Evolutionary conservation across 257 asterid species (phyloP).

Genomic region (Thymus mandschuricus): DNA sequence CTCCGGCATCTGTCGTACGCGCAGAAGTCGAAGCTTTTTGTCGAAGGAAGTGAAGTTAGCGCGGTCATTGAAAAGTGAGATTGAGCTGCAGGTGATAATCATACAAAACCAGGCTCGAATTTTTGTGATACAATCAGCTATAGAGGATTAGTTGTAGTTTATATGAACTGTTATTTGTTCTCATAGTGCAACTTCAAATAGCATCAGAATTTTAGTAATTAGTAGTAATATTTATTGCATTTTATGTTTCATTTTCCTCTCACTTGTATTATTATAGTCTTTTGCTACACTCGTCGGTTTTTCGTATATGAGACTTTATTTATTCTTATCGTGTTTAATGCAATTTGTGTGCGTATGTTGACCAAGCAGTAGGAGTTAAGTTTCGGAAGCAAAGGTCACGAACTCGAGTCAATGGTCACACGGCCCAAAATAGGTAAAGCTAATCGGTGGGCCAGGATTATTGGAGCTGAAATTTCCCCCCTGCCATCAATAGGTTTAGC

Average conservation of each 20-base stretch:
- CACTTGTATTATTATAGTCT: neutral
- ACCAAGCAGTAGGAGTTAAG: too few relatives aligned
- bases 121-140: conserved; percentile 35
- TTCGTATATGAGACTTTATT: neutral
- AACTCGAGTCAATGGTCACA: too few relatives aligned
- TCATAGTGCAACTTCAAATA: neutral
- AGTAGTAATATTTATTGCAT: neutral
- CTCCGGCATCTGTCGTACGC: conserved; percentile 15
- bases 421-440: neutral
- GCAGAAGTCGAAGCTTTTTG: conserved; percentile 15
- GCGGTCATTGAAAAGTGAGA: conserved; percentile 12
- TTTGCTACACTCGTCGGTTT: neutral
- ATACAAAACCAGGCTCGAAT: conserved; percentile 28
- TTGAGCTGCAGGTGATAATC: conserved; percentile 24
- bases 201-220: neutral
- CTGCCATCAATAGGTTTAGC: too few relatives aligned
- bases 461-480: too few relatives aligned
- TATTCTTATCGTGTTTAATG: neutral
- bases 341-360: neutral
- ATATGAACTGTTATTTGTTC: neutral
- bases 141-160: conserved; percentile 11
- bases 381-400: too few relatives aligned
- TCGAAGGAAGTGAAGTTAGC: neutral
- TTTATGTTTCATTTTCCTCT: neutral
- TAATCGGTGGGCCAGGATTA: neutral